A percentile compares a stretch with the other conserved stretches of the same genome.
phyloP scores from a whole-genome alignment of 257 asterid genomes.

The Capsicum baccatum region DNA sequence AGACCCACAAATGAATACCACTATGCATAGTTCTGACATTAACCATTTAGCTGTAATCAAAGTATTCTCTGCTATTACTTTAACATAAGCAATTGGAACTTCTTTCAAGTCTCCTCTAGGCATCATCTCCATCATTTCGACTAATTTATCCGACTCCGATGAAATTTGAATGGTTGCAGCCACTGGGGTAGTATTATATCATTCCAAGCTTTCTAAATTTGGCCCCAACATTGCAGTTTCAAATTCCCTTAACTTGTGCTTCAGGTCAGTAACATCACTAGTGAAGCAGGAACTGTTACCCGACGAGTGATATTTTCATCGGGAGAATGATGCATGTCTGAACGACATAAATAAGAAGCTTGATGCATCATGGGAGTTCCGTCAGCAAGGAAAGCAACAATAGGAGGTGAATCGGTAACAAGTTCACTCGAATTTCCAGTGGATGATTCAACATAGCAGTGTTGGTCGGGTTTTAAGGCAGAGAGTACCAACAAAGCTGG shows the following conservation, averaged over 20 bases:
- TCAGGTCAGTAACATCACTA: slow-evolving; percentile 34
- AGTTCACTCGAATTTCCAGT: slow-evolving; percentile 25
- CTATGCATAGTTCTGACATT: slow-evolving; percentile 34
- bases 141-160: too few species aligned
- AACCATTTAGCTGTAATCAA: slow-evolving; percentile 30
- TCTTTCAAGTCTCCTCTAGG: too few species aligned
- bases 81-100: too few species aligned
- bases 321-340: slow-evolving; percentile 37
- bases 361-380: slow-evolving; percentile 28
- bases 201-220: slow-evolving; percentile 26
- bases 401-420: slow-evolving; percentile 24
- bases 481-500: too few species aligned
- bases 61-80: slow-evolving; percentile 8
- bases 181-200: not conserved
- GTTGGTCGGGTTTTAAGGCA: too few species aligned
- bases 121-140: too few species aligned
- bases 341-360: slow-evolving; percentile 15
- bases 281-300: slow-evolving; percentile 27
- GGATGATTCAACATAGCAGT: not conserved
- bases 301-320: slow-evolving; percentile 6
- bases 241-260: slow-evolving; percentile 33
- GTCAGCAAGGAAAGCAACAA: slow-evolving; percentile 18
- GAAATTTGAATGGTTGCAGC: not conserved
- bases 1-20: slow-evolving; percentile 39
- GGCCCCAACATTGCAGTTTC: slow-evolving; percentile 38